Percentiles rank a stretch among this genome's conserved stretches.
These are phyloP conservation scores for Raffaelea ambrosiae DNA, from an alignment of 2,329 filamentous ascomycete genomes.

Conservation along the genomic window DNA sequence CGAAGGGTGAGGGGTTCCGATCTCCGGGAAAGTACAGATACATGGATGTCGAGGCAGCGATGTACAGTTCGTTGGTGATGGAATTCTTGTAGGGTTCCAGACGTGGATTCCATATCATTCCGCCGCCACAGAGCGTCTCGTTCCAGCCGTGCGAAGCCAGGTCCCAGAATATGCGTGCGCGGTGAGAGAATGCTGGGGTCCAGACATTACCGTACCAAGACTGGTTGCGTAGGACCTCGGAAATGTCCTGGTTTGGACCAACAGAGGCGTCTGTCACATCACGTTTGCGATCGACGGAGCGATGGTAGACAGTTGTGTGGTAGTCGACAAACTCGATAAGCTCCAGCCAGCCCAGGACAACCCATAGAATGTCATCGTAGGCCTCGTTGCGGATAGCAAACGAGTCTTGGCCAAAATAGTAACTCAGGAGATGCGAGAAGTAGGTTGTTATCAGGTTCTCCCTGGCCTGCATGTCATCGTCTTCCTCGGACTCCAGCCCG, in stretches of 20 bases:
- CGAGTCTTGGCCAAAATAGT: slow-evolving; percentile 81
- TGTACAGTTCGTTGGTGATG: slow-evolving; percentile 87
- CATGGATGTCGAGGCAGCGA: slow-evolving; percentile 79
- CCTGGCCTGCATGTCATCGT: slow-evolving; percentile 40
- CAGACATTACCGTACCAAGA: slow-evolving; percentile 74
- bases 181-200: slow-evolving; percentile 68
- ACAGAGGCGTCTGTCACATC: neutral
- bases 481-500: slow-evolving; percentile 32
- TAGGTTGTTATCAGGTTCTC: slow-evolving; percentile 78
- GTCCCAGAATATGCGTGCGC: slow-evolving; percentile 79
- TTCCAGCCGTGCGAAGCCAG: slow-evolving; percentile 76
- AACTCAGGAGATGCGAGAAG: slow-evolving; percentile 67
- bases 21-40: slow-evolving; percentile 84
- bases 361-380: slow-evolving; percentile 93
- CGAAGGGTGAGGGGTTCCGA: slow-evolving; percentile 61
- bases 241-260: slow-evolving; percentile 6
- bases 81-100: slow-evolving; percentile 81
- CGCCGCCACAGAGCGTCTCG: slow-evolving; percentile 68
- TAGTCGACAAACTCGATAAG: slow-evolving; percentile 64
- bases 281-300: slow-evolving; percentile 4
- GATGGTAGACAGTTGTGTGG: slow-evolving; percentile 59
- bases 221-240: slow-evolving; percentile 27
- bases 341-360: slow-evolving; percentile 86
- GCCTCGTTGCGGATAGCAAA: slow-evolving; percentile 66
- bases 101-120: slow-evolving; percentile 77